Base-by-base conservation (phyloP, 345 rosid genomes). In the Citrus reticulata region DNA sequence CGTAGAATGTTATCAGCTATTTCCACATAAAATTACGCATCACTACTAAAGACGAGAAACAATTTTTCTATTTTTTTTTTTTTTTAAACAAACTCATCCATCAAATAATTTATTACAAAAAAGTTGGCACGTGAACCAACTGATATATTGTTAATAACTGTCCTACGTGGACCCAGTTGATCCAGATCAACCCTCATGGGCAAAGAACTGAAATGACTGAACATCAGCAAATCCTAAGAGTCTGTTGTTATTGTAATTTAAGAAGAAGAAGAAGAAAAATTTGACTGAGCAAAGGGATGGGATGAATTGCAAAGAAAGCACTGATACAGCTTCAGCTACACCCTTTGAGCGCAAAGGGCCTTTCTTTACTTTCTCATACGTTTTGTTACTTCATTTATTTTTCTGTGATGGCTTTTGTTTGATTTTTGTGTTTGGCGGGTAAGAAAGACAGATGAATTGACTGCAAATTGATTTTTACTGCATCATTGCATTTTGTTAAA, bases 261-360 rank as follows among this genome's bases (percentile, higher is more conserved):
- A 42, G 55, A 29, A 35, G 40, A 37, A n/a, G 40, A 37, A n/a
- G 49, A 14, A 37, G 67, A 63, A 78, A 34, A 29, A 32, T 39
- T 42, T 29, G 39, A 73, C 0, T 39, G 66, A 63, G 24, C n/a
- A 55, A 68, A 11, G 51, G 3, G 51, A 92, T 92, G 95, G 91
- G 89, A 55, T 93, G 95, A 20, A 20, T 85, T 4, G 93, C 93
- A 32, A 93, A 91, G 88, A 89, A 83, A 84, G 90, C 89, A 71
- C 86, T 92, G 66, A 92, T 87, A 75, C 97, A 90, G 89, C 97
- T 96, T 78, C 95, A 90, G 58, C 84, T 65, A 24, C 97, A 92
- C 70, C 97, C 98, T 42, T 83, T 96, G 82, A 90, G 98, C 82
- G 90, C 95, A 19, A 91, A 96, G 98, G 95, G 19, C 22, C 58